phyloP scores from a whole-genome alignment of 2,329 filamentous ascomycete species.

The Exophiala bonariae region DNA sequence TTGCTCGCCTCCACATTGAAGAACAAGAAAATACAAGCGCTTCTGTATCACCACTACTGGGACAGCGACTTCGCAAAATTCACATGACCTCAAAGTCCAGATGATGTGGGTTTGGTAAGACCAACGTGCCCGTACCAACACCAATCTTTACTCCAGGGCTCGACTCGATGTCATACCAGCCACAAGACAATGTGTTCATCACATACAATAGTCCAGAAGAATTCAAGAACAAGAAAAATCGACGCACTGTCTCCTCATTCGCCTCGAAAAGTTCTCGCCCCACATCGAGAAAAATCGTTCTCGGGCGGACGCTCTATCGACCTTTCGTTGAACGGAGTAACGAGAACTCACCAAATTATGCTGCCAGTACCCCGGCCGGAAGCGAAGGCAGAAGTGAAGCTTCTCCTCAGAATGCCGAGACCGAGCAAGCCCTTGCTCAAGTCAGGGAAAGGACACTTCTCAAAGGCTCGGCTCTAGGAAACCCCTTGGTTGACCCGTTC shows the following conservation, averaged over 20 bases:
- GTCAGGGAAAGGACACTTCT: neutral
- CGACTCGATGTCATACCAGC: constrained; percentile 7
- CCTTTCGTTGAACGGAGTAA: constrained; percentile 10
- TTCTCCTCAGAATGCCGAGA: neutral
- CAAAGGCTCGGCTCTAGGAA: constrained; percentile 12
- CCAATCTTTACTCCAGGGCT: neutral
- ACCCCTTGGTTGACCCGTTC: constrained; percentile 13
- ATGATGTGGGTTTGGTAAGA: too few relatives aligned
- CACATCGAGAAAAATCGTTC: constrained; percentile 16
- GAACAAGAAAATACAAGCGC: too few relatives aligned
- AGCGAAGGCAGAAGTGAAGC: neutral
- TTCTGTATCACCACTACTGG: too few relatives aligned
- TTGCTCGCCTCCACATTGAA: too few relatives aligned
- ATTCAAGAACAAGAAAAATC: constrained; percentile 16
- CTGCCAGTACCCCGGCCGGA: too few relatives aligned
- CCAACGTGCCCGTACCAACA: neutral
- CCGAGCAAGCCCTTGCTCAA: neutral
- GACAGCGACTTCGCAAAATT: too few relatives aligned
- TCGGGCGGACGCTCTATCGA: constrained; percentile 16
- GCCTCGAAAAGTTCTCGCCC: constrained; percentile 21
- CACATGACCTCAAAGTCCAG: too few relatives aligned
- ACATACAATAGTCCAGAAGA: constrained; percentile 20
- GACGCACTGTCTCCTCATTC: constrained; percentile 18
- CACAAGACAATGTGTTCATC: constrained; percentile 16
- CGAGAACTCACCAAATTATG: neutral